Evolutionary conservation across 768 basidiomycete species (phyloP).

Genomic region (Amanita molliuscula): DNA sequence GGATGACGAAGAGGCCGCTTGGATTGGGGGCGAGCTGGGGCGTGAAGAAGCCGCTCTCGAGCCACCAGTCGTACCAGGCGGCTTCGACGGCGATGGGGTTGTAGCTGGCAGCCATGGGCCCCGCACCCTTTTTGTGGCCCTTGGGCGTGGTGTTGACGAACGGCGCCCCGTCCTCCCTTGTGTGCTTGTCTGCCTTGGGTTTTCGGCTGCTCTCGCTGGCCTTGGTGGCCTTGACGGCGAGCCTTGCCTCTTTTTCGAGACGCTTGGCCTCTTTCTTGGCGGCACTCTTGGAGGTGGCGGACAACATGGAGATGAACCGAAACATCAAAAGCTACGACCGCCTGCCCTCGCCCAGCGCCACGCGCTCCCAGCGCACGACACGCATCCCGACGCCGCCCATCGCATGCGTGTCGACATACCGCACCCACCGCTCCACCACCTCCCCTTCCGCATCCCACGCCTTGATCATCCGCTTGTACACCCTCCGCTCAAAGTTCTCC

Average conservation of each 20-base stretch:
- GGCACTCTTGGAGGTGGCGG: constrained; percentile 15
- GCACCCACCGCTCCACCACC: constrained; percentile 71
- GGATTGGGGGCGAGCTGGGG: constrained; percentile 52
- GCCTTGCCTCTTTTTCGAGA: constrained; percentile 69
- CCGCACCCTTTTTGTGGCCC: constrained; percentile 85
- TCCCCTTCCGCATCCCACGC: constrained; percentile 81
- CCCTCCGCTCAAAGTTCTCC: constrained; percentile 86
- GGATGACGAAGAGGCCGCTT: constrained; percentile 74
- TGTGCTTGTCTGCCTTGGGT: constrained; percentile 63
- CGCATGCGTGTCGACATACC: constrained; percentile 65
- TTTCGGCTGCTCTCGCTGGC: too few species aligned
- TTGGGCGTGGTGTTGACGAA: constrained; percentile 85
- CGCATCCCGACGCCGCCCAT: constrained; percentile 85
- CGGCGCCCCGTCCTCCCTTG: constrained; percentile 55
- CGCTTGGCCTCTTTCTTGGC: constrained; percentile 84
- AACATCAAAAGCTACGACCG: constrained; percentile 13
- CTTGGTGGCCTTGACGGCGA: constrained; percentile 55
- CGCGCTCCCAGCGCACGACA: constrained; percentile 66
- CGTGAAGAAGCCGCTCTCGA: constrained; percentile 85
- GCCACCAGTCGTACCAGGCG: constrained; percentile 99
- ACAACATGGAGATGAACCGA: constrained; percentile 5
- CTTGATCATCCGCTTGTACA: constrained; percentile 80
- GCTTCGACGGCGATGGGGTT: constrained; percentile 93
- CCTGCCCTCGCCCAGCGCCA: constrained; percentile 37
- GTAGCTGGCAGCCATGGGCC: constrained; percentile 87